Evolutionary conservation across 164 flowering plant genomes (phyloP), one percentile per base, ranked within the genome.

Genomic region (Vitis rotundifolia): DNA sequence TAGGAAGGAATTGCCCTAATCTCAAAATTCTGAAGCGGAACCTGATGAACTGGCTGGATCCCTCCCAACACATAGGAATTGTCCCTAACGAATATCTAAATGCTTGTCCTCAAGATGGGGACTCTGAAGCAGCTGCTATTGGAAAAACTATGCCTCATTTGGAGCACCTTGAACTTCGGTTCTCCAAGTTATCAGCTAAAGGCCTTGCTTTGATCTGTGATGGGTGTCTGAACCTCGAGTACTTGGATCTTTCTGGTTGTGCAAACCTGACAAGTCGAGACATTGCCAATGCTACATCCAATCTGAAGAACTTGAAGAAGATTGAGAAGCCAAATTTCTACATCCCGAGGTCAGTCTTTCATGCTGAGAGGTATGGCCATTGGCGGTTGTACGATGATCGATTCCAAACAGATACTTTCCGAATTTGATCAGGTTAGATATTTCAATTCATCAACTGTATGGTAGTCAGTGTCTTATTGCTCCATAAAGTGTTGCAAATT

Each of bases 381-480:
- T 94, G 98, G 98, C 75, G 74, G 51, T 73, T 94, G 84, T 92
- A 94, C 67, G 97, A 94, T 66, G 98, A 92, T 53, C 85, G 98
- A 5, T 92, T 94, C 71, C 97, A 88, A 59, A 88, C 90, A 1
- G 91, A 85, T 76, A 76, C 82, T 63, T 92, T 92, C 75, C 85
- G 94, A 69, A 88, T 94, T 44, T 93, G 78, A 85, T 70, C 47
- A 48, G 67, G 3, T 29, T 16, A 65, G 51, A 19, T 26, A 22
- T 28, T 14, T 18, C 53, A 2, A 52, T 12, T 19, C 14, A 12
- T 28, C 12, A 2, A 11, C 2, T 12, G 60, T 13, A 29, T 54
- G 16, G 19, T 53, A 5, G 26, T 44, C 3, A 11, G 11, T 8
- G 13, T 22, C 7, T 26, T 15, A 61, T 61, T 9, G 48, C 44